These are phyloP conservation scores for Karstenula rhodostoma DNA, from an alignment of 2,329 filamentous ascomycete genomes.

Conservation along the genomic window DNA sequence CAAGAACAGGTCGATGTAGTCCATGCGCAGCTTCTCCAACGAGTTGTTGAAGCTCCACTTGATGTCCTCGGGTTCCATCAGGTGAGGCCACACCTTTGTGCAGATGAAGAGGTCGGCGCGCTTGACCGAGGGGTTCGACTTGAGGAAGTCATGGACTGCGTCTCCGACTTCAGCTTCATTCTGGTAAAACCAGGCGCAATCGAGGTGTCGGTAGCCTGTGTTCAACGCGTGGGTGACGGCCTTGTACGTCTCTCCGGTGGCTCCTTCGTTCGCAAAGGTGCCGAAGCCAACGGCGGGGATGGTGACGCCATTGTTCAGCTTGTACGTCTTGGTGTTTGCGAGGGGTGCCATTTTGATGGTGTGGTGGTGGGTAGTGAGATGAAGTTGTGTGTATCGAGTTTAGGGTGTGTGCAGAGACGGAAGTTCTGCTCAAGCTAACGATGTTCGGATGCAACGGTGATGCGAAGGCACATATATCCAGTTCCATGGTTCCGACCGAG, in stretches of 20 bases:
- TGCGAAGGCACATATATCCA: constrained; percentile 9
- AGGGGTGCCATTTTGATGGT: constrained; percentile 35
- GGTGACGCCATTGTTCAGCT: constrained; percentile 65
- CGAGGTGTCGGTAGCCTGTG: constrained; percentile 70
- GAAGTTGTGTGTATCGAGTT: neutral
- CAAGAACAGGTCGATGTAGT: constrained; percentile 75
- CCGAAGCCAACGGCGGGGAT: constrained; percentile 77
- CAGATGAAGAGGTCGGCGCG: constrained; percentile 73
- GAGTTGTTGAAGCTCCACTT: constrained; percentile 69
- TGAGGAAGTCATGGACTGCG: constrained; percentile 67
- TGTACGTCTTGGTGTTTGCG: constrained; percentile 56
- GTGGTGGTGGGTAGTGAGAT: constrained; percentile 3
- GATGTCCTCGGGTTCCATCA: constrained; percentile 64
- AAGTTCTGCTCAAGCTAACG: constrained; percentile 9
- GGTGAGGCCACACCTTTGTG: constrained; percentile 73
- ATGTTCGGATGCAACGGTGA: neutral
- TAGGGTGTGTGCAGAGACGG: neutral
- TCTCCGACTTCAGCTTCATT: constrained; percentile 76
- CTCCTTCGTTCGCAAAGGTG: constrained; percentile 74
- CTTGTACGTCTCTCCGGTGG: constrained; percentile 60
- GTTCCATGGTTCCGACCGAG: neutral
- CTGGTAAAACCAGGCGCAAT: constrained; percentile 74
- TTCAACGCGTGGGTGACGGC: constrained; percentile 68
- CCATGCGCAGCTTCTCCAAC: constrained; percentile 66
- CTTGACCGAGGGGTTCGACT: constrained; percentile 61